Percentiles rank a stretch among this genome's conserved stretches.
These are phyloP conservation scores for Strigomonas culicis DNA, from an alignment of 208 protist species.

Conservation along the genomic window DNA sequence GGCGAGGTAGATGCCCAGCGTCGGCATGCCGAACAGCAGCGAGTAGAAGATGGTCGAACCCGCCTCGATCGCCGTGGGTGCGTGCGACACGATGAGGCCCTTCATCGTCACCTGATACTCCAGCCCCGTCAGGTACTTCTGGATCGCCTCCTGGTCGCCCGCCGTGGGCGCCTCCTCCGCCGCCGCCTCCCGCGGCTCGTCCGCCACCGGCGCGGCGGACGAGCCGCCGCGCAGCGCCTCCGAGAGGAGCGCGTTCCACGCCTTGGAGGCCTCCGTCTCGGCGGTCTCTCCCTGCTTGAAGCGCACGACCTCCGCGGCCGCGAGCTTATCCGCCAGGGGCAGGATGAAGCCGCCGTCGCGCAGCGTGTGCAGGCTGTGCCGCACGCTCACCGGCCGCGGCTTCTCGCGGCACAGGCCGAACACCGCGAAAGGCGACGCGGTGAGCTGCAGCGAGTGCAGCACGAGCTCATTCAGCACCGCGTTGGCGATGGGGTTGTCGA, in stretches of 20 bases:
- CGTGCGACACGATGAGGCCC: slow-evolving; percentile 57
- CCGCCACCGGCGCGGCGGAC: neutral
- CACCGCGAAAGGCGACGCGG: slow-evolving; percentile 43
- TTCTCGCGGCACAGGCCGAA: slow-evolving; percentile 69
- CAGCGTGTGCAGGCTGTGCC: slow-evolving; percentile 52
- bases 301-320: slow-evolving; percentile 33
- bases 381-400: slow-evolving; percentile 49
- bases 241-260: neutral
- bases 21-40: slow-evolving; percentile 61
- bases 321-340: slow-evolving; percentile 23
- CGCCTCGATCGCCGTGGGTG: slow-evolving; percentile 50
- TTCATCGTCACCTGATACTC: slow-evolving; percentile 60
- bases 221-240: neutral
- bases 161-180: slow-evolving; percentile 12
- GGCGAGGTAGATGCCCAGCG: slow-evolving; percentile 60
- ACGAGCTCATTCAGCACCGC: slow-evolving; percentile 67
- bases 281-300: slow-evolving; percentile 13
- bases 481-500: slow-evolving; percentile 54
- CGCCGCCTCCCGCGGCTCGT: neutral
- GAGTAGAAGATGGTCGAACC: slow-evolving; percentile 70
- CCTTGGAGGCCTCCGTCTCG: neutral
- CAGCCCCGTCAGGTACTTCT: slow-evolving; percentile 15
- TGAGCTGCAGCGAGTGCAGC: slow-evolving; percentile 76
- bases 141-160: neutral
- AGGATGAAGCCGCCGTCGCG: slow-evolving; percentile 68